Base-by-base conservation (phyloP, 768 basidiomycete species). In the Pluteus cervinus region DNA sequence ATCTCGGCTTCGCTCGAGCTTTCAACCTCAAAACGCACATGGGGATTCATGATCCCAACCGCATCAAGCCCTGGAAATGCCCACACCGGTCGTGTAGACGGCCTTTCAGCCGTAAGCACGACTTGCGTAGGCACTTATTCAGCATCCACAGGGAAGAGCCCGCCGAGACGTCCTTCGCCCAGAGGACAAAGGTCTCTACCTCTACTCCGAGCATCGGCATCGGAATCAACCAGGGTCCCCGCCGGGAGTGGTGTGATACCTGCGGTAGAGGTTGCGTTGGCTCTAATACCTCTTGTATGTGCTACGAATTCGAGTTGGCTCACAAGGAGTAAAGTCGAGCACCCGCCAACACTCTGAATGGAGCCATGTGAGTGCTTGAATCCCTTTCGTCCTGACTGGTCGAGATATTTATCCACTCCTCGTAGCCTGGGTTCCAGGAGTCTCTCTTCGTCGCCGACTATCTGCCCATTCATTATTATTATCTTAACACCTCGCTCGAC, bases 11-110 rank as follows among this genome's bases (percentile, higher is more conserved):
- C 49, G 92, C 91, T 8, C 71, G 92, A 18, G 90, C 90, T 2
- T 96, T 87, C 62, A 97, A 97, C 52, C 63, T 97, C 41, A 97
- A 97, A 67, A 93, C 92, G 0, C 92, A 96, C 58, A 81, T 87
- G 75, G 84, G 84, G 16, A 97, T 93, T 4, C 92, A 97, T 60
- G 89, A 94, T 56, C 92, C 93, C 16, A 81, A 88, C 58, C 74
- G 92, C 43, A 64, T 82, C 34, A 97, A 94, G 65, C 89, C 90
- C 4, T 84, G 89, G 54, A 73, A 81, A 30, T 97, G 92, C 59
- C 85, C 83, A 28, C 87, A 94, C 60, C 68, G 75, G 29, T 75
- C 79, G 2, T 97, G 92, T 45, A 84, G 82, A 22, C 81, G 92
- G 38, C 87, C 88, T 14, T 97, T 97, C 62, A 90, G 86, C 47